These are phyloP conservation scores for Rhexocercosporidium sp. DNA, from an alignment of 2,329 filamentous ascomycete genomes.

Conservation along the genomic window DNA sequence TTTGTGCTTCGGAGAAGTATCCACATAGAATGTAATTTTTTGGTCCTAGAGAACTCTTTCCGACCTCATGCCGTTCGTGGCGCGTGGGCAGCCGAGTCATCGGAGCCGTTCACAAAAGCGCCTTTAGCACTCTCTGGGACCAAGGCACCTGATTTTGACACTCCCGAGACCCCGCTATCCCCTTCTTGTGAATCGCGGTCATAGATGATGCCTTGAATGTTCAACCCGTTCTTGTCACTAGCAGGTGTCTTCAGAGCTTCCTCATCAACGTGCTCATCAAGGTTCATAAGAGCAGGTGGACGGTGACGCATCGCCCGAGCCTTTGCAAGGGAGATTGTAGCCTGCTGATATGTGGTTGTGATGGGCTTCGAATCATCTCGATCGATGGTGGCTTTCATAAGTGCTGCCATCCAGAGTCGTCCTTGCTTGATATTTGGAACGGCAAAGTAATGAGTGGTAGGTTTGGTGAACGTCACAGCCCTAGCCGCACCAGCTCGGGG, in stretches of 20 bases:
- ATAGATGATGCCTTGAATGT: slow-evolving; percentile 42
- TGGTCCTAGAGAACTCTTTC: background rate
- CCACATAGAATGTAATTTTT: slow-evolving; percentile 18
- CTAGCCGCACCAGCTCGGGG: slow-evolving; percentile 85
- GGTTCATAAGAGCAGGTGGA: slow-evolving; percentile 84
- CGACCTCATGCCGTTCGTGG: slow-evolving; percentile 32
- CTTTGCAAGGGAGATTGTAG: slow-evolving; percentile 91
- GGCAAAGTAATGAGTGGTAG: slow-evolving; percentile 96
- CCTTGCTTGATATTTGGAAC: slow-evolving; percentile 89
- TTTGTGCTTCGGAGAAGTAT: slow-evolving; percentile 20
- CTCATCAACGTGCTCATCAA: slow-evolving; percentile 53
- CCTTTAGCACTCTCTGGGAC: slow-evolving; percentile 28
- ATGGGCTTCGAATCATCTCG: slow-evolving; percentile 81
- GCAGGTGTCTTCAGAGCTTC: slow-evolving; percentile 38
- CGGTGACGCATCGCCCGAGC: slow-evolving; percentile 86
- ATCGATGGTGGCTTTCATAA: slow-evolving; percentile 99
- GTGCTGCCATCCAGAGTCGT: slow-evolving; percentile 94
- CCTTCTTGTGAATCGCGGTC: slow-evolving; percentile 40
- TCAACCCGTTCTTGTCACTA: slow-evolving; percentile 41
- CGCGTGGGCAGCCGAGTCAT: slow-evolving; percentile 14
- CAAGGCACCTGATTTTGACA: slow-evolving; percentile 36
- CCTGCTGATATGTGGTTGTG: slow-evolving; percentile 93
- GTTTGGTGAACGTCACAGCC: slow-evolving; percentile 96
- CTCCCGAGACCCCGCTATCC: slow-evolving; percentile 42
- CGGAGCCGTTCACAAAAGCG: slow-evolving; percentile 20